Percentiles rank a stretch among this genome's conserved stretches.
phyloP scores from a whole-genome alignment of 1,284 basidiomycete species.

The Mycena citricolor region DNA sequence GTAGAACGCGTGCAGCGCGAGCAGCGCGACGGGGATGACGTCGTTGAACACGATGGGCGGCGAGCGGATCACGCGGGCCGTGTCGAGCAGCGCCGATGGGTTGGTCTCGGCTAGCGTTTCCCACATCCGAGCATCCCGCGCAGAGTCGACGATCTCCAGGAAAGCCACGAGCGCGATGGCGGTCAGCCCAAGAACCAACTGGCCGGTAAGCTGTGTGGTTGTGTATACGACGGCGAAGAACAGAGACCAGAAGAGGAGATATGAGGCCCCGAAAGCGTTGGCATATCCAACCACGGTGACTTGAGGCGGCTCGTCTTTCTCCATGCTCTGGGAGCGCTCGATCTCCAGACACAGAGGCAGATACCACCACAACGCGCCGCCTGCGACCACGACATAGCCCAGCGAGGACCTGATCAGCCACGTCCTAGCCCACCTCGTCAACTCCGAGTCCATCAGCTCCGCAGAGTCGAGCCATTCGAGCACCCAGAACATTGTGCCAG shows the following conservation, averaged over 20 bases:
- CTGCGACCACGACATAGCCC: conserved; percentile 49
- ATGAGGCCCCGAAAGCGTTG: conserved; percentile 88
- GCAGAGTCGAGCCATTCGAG: conserved; percentile 76
- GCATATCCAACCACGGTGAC: conserved; percentile 84
- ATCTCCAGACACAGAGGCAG: conserved; percentile 75
- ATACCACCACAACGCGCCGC: conserved; percentile 66
- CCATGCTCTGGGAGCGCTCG: conserved; percentile 8
- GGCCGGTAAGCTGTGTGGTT: conserved; percentile 78
- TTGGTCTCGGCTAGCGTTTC: conserved; percentile 47
- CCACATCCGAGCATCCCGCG: conserved; percentile 68
- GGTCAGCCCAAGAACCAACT: conserved; percentile 69
- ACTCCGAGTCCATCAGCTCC: conserved; percentile 39
- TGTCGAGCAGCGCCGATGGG: conserved; percentile 44
- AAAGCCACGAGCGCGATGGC: conserved; percentile 68
- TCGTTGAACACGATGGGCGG: conserved; percentile 62
- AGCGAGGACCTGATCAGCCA: conserved; percentile 62
- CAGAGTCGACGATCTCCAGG: conserved; percentile 78
- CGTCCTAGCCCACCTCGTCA: conserved; percentile 56
- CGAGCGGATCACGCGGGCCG: conserved; percentile 23
- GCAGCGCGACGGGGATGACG: conserved; percentile 68
- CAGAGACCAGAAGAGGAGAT: conserved; percentile 78
- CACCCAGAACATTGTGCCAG: conserved; percentile 70
- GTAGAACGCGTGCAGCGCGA: conserved; percentile 81
- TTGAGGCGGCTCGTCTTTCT: conserved; percentile 30
- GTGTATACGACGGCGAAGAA: conserved; percentile 66